phyloP scores from a whole-genome alignment of 2,329 filamentous ascomycete genomes.

The Graphiopsis chlorocephala region DNA sequence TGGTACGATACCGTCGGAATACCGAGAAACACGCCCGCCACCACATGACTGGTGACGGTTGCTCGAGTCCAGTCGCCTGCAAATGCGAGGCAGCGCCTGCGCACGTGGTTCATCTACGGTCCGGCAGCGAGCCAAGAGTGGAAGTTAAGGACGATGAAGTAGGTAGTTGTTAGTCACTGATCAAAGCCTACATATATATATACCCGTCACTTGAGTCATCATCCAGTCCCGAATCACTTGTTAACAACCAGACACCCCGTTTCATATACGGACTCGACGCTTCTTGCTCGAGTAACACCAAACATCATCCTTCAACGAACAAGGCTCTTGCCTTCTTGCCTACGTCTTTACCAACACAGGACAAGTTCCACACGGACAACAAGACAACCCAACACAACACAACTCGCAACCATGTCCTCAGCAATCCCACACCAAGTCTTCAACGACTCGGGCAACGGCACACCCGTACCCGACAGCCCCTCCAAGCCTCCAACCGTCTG shows the following conservation, averaged over 20 bases:
- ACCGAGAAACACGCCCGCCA: neutral
- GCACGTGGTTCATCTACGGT: neutral
- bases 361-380: neutral
- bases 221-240: neutral
- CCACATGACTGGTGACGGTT: neutral
- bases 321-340: neutral
- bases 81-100: neutral
- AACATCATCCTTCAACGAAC: conserved; percentile 1
- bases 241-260: conserved; percentile 1
- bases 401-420: neutral
- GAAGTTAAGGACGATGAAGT: neutral
- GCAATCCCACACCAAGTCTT: conserved; percentile 17
- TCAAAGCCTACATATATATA: neutral
- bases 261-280: neutral
- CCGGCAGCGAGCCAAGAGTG: neutral
- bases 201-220: conserved; percentile 1
- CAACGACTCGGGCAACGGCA: conserved; percentile 9
- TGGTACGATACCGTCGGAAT: neutral
- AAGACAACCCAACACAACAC: neutral
- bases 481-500: conserved; percentile 66
- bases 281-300: conserved; percentile 4
- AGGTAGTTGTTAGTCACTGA: neutral
- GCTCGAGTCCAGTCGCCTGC: neutral
- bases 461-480: conserved; percentile 15
- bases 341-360: neutral